Evolutionary conservation across 805 yeast species (phyloP), one percentile per base, ranked within the genome.

Genomic region (Ogataea siamensis): DNA sequence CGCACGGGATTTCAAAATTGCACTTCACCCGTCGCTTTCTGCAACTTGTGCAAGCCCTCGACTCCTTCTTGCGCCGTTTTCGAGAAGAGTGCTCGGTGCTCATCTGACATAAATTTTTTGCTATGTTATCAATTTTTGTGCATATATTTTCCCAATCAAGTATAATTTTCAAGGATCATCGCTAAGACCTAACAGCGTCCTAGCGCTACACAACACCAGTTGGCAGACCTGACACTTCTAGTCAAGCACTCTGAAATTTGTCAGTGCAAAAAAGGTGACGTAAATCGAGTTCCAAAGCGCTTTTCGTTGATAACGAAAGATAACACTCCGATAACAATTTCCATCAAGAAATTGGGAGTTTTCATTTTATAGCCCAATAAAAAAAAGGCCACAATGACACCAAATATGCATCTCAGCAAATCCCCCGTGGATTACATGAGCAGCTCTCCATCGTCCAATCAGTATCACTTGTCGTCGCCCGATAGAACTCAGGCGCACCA

Each of bases 21-120:
- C 77, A 72, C 43, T 68, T 70, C 34, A 68, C 68, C 49, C 71
- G 70, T 12, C 72, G 53, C 44, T 58, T 60, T 24, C 71, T 54
- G 45, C 77, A 71, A 35, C 58, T 59, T 30, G 59, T 62, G 47
- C 77, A 71, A 3, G 74, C 72, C 32, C 60, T 50, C 4, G 66
- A 57, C 9, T 57, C 55, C 25, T 70, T 51, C 16, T 51, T 55
- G 8, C 13, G 58, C 47, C 22, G 7, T 20, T 41, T 52, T 13
- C 49, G 25, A 21, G 10, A n/a, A n/a, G n/a, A n/a, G n/a, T n/a
- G n/a, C n/a, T n/a, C n/a, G n/a, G n/a, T n/a, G n/a, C n/a, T n/a
- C n/a, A n/a, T n/a, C n/a, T n/a, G n/a, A 9, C 10, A n/a, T 22
- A 14, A 8, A 5, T 7, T 15, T 31, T 19, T 13, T 15, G 26